Evolutionary conservation across 2,329 filamentous ascomycete species (phyloP).

Genomic region (Cordyceps tenuipes): DNA sequence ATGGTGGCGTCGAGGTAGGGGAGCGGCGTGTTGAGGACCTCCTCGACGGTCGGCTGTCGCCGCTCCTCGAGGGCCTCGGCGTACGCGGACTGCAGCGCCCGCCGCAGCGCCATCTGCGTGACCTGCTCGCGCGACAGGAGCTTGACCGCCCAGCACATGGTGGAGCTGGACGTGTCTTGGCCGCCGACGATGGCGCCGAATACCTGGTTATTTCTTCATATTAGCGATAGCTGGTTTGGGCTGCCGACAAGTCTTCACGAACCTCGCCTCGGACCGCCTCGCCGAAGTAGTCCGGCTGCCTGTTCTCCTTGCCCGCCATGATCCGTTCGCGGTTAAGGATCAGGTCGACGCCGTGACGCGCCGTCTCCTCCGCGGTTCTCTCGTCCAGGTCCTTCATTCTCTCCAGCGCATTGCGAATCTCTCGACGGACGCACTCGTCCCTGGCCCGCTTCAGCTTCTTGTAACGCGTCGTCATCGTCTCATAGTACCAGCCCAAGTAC

Average conservation of each 20-base stretch:
- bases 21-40: constrained; percentile 21
- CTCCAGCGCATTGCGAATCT: constrained; percentile 20
- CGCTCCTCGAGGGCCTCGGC: constrained; percentile 14
- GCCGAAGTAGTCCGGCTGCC: not conserved
- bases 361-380: not conserved
- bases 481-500: too few species aligned
- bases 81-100: constrained; percentile 15
- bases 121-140: constrained; percentile 17
- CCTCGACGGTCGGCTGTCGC: constrained; percentile 17
- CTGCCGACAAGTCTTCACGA: not conserved
- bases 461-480: not conserved
- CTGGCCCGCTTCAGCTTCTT: constrained; percentile 15
- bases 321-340: not conserved
- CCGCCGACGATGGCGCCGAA: constrained; percentile 20
- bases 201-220: constrained; percentile 5
- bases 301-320: not conserved
- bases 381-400: constrained; percentile 19
- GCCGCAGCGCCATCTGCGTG: constrained; percentile 21
- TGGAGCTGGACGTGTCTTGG: constrained; percentile 20
- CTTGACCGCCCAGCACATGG: constrained; percentile 19
- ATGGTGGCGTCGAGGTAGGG: constrained; percentile 30
- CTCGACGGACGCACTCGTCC: constrained; percentile 21
- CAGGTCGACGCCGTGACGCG: not conserved
- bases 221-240: not conserved
- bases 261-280: not conserved